phyloP scores from a whole-genome alignment of 2,329 filamentous ascomycete genomes.

The Trichoderma lentiforme region DNA sequence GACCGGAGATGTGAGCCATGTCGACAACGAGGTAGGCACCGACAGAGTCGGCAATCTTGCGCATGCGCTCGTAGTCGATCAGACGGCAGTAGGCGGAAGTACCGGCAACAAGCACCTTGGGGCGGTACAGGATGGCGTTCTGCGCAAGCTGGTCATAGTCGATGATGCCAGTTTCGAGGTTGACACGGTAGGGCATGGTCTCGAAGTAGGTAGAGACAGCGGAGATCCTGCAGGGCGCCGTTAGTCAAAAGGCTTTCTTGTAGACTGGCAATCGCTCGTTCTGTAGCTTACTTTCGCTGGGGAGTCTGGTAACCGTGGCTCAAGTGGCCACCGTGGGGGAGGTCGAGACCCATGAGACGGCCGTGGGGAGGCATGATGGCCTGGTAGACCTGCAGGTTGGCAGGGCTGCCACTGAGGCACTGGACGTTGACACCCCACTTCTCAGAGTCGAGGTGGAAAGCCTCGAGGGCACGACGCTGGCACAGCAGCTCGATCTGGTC shows the following conservation, averaged over 20 bases:
- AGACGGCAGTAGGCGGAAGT: conserved; percentile 97
- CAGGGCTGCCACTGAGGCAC: conserved; percentile 85
- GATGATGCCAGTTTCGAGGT: conserved; percentile 88
- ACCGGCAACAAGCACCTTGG: conserved; percentile 93
- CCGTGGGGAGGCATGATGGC: conserved; percentile 95
- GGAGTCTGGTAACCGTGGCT: conserved; percentile 98
- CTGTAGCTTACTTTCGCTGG: conserved; percentile 70
- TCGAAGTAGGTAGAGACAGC: conserved; percentile 99
- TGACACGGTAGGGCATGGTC: conserved; percentile 92
- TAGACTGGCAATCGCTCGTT: neutral
- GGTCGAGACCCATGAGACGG: conserved; percentile 92
- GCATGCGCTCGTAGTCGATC: conserved; percentile 96
- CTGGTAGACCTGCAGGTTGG: conserved; percentile 98
- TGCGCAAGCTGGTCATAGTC: conserved; percentile 93
- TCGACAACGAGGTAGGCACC: conserved; percentile 94
- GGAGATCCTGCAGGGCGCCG: conserved; percentile 64
- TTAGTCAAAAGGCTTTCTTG: neutral
- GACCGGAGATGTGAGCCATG: conserved; percentile 97
- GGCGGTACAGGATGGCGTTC: conserved; percentile 86
- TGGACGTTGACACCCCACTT: conserved; percentile 99
- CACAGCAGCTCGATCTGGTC: conserved; percentile 93
- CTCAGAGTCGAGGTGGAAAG: conserved; percentile 79
- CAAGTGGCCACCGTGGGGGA: conserved; percentile 91
- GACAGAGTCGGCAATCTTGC: conserved; percentile 88
- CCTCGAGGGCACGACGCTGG: conserved; percentile 87